phyloP scores from a whole-genome alignment of 1,139 yeast genomes.

The Geotrichum bryndzae region DNA sequence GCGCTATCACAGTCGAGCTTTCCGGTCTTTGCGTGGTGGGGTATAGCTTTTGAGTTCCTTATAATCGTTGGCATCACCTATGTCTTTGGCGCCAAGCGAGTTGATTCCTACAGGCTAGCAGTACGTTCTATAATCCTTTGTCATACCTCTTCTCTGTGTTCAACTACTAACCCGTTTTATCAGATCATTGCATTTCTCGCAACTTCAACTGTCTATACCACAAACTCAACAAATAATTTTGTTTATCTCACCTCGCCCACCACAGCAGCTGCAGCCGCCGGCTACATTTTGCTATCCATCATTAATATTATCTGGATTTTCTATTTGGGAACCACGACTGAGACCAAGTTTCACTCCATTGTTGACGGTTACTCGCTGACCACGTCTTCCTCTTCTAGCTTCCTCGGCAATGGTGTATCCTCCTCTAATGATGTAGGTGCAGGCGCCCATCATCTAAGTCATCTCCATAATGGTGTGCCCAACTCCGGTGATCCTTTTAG shows the following conservation, averaged over 20 bases:
- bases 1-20: constrained; percentile 39
- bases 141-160: no score
- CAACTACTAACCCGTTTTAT: constrained; percentile 12
- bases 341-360: not conserved
- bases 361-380: not conserved
- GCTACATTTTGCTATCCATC: constrained; percentile 75
- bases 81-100: constrained; percentile 59
- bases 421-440: not conserved
- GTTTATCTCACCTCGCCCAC: constrained; percentile 60
- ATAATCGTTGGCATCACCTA: constrained; percentile 51
- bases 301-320: constrained; percentile 69
- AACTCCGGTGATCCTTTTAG: constrained; percentile 12
- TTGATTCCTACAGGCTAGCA: constrained; percentile 66
- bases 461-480: not conserved
- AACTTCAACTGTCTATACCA: constrained; percentile 69
- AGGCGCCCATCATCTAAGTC: not conserved
- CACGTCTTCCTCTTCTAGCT: not conserved
- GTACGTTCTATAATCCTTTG: constrained; percentile 29
- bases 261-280: constrained; percentile 85
- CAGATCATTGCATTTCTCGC: constrained; percentile 28
- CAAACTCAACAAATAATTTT: constrained; percentile 73
- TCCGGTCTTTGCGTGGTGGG: constrained; percentile 97
- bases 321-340: constrained; percentile 49
- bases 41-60: constrained; percentile 72
- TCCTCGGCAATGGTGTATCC: not conserved